Evolutionary conservation across 1,139 yeast genomes (phyloP), one percentile per base, ranked within the genome.

Genomic region (Debaryomyces psychrophilus): DNA sequence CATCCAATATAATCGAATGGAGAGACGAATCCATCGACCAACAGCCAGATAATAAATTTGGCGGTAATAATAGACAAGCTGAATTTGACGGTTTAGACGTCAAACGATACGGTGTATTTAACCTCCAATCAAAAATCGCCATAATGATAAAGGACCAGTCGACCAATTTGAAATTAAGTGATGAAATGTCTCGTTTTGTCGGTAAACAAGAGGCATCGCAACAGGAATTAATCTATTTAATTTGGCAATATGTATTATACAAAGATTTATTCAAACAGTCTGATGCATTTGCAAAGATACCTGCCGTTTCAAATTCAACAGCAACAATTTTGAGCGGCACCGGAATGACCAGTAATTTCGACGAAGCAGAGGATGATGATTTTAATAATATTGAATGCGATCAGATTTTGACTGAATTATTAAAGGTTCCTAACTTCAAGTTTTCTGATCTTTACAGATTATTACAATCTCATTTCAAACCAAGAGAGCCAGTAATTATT

Each of bases 11-110:
- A 33, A 64, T 75, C 31, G 80, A 75, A 54, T 75, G 79, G 79
- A 62, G 77, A 52, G 70, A 69, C 49, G 68, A 62, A 36, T 44
- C 53, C 6, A 36, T 38, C 36, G 47, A 50, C 14, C 48, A 45
- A n/a, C 39, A 27, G 22, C 52, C 46, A 17, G 50, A 45, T 36
- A 7, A 20, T 4, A 54, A 49, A 31, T 53, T 48, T 35, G 50
- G 47, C 26, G 48, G 47, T 15, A 50, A 51, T 22, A 48, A 50
- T 52, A 77, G 79, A 34, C 69, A 69, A 37, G 64, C 68, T 39
- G 77, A 68, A 49, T 90, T 93, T 61, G 98, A 95, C 64, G 98
- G 96, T 1, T 69, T 93, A 51, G 97, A 92, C 61, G 80, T 93
- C 45, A 87, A 87, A 59, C 81, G 99, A 59, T 73, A 78, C 22